A percentile compares a stretch with the other conserved stretches of the same genome.
These are phyloP conservation scores for Chytriomyces sp. DNA, from an alignment of 192 early-diverging fungal species.

Conservation along the genomic window DNA sequence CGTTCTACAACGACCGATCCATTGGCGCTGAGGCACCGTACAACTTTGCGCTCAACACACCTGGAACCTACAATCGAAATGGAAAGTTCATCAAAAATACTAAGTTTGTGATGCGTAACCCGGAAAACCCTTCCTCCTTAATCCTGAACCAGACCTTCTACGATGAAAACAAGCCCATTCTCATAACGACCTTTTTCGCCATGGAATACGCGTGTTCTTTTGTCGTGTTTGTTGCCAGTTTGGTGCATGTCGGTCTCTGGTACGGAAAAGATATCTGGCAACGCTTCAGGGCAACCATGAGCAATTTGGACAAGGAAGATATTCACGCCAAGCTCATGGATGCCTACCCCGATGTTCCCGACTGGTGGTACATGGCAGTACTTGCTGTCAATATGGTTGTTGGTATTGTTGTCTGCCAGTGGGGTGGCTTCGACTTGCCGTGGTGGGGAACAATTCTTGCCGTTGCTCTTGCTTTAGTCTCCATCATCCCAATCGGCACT, in stretches of 20 bases:
- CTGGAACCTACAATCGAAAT: constrained; percentile 10
- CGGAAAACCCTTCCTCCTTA: constrained; percentile 6
- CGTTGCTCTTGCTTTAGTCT: constrained; percentile 8
- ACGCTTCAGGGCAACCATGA: constrained; percentile 11
- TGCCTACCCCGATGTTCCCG: constrained; percentile 73
- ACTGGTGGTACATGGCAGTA: constrained; percentile 61
- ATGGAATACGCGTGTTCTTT: constrained; percentile 40
- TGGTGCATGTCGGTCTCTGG: constrained; percentile 21
- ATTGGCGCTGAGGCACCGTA: constrained; percentile 14
- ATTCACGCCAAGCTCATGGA: constrained; percentile 75
- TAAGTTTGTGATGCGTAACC: constrained; percentile 6
- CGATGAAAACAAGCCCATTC: constrained; percentile 13
- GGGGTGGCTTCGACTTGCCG: constrained; percentile 66
- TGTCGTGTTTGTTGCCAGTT: constrained; percentile 51
- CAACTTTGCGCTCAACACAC: constrained; percentile 24
- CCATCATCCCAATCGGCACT: constrained; percentile 57
- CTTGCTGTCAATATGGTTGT: constrained; percentile 44
- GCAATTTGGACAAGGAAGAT: constrained; percentile 43
- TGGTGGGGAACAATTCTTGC: constrained; percentile 67
- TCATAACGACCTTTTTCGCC: constrained; percentile 36
- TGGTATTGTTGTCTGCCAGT: constrained; percentile 38
- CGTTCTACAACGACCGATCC: constrained; percentile 25
- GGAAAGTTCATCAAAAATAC: neutral
- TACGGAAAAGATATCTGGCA: constrained; percentile 17
- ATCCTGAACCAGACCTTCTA: constrained; percentile 22